These are phyloP conservation scores for Malus fusca DNA, from an alignment of 306 rosid species.

Conservation along the genomic window DNA sequence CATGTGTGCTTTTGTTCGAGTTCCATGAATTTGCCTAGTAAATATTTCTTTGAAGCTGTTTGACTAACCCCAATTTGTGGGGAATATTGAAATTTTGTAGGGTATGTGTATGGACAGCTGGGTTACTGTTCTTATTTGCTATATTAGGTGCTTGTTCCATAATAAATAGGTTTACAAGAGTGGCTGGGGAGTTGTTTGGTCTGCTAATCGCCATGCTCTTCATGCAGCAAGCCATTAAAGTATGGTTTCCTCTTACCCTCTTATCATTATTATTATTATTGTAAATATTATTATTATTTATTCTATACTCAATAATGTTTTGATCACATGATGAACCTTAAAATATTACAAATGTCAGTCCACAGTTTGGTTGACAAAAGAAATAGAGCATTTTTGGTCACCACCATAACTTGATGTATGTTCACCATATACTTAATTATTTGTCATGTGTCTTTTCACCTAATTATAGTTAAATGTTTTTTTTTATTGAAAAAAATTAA, in stretches of 20 bases:
- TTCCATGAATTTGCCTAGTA: neutral
- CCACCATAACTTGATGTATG: too few species aligned
- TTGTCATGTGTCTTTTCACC: too few species aligned
- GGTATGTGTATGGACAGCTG: constrained; percentile 96
- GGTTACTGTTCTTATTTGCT: constrained; percentile 66
- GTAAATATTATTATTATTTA: neutral
- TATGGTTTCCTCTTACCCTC: constrained; percentile 17
- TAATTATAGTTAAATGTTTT: too few species aligned
- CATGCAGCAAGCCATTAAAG: constrained; percentile 94
- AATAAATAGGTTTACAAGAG: constrained; percentile 86
- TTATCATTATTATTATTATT: neutral
- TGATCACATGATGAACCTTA: neutral
- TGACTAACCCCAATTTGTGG: neutral
- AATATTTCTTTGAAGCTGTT: neutral
- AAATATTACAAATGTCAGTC: neutral
- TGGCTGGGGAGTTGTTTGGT: constrained; percentile 94
- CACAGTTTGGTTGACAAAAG: neutral
- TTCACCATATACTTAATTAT: too few species aligned
- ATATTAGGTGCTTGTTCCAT: constrained; percentile 94
- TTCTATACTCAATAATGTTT: neutral
- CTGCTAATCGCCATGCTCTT: constrained; percentile 95
- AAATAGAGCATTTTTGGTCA: too few species aligned
- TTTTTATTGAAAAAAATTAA: too few species aligned
- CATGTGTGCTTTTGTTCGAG: neutral
- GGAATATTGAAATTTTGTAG: constrained; percentile 31